Conservation (phyloP, 805 yeast genomes). For the Saccharomycopsis fibuligera region DNA sequence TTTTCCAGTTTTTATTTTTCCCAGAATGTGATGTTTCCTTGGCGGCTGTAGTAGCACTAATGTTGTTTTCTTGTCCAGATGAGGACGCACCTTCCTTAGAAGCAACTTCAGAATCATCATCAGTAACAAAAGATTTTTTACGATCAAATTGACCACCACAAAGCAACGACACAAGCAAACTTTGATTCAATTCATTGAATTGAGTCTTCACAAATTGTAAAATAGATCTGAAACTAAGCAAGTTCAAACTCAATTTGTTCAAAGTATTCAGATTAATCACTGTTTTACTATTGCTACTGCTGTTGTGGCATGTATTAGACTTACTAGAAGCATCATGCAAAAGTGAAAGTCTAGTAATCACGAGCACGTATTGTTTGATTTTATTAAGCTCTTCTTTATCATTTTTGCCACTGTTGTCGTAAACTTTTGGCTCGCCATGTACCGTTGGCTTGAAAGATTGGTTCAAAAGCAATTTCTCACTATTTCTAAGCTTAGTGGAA, state of each 20-base stretch:
- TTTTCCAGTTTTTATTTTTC: constrained; percentile 56
- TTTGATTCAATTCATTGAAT: constrained; percentile 50
- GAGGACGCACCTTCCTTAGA: no score
- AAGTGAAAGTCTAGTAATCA: constrained; percentile 44
- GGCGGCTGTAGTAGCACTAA: no score
- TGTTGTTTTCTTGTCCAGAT: no score
- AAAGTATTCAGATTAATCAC: constrained; percentile 32
- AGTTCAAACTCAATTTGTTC: constrained; percentile 65
- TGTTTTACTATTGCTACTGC: constrained; percentile 36
- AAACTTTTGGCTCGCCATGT: constrained; percentile 26
- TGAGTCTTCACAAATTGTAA: constrained; percentile 45
- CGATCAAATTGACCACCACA: constrained; percentile 56
- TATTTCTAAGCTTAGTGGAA: constrained; percentile 11
- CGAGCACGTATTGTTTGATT: constrained; percentile 28
- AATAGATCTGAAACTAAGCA: constrained; percentile 62
- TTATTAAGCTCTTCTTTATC: constrained; percentile 28
- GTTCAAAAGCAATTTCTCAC: constrained; percentile 20
- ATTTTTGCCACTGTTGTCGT: constrained; percentile 4
- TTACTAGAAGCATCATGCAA: constrained; percentile 35
- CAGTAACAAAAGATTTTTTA: constrained; percentile 29
- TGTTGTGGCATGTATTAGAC: not conserved
- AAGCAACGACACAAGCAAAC: constrained; percentile 43
- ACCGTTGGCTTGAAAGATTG: constrained; percentile 33
- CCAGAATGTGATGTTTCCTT: no score
- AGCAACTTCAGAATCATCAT: no score